A percentile compares a stretch with the other conserved stretches of the same genome.
Evolutionary conservation across 352 stramenopile species (phyloP).

Genomic region (Pythium sukuiense): DNA sequence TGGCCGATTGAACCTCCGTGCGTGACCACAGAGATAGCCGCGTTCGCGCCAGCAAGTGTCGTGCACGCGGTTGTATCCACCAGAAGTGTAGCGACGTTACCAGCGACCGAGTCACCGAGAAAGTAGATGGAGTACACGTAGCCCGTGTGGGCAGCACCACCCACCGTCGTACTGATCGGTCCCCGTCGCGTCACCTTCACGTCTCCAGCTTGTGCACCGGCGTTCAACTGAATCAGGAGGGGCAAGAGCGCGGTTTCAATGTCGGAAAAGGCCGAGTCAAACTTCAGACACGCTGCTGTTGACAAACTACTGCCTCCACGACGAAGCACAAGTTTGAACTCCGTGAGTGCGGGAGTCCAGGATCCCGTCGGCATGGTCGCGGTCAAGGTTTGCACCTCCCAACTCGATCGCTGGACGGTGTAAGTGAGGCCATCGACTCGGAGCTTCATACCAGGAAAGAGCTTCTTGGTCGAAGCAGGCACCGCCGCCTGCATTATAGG

Average conservation of each 20-base stretch:
- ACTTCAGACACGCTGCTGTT: conserved; percentile 37
- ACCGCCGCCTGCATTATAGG: conserved; percentile 40
- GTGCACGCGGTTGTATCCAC: conserved; percentile 30
- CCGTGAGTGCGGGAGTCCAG: conserved; percentile 29
- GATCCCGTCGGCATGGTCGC: conserved; percentile 35
- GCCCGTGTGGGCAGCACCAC: conserved; percentile 37
- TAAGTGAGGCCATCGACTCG: conserved; percentile 90
- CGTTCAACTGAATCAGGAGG: conserved; percentile 29
- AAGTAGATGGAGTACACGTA: conserved; percentile 96
- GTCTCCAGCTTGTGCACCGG: conserved; percentile 28
- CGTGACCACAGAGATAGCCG: conserved; percentile 44
- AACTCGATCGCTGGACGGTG: conserved; percentile 81
- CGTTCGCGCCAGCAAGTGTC: conserved; percentile 28
- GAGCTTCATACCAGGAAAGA: conserved; percentile 84
- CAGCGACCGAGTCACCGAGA: conserved; percentile 69
- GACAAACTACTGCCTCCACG: conserved; percentile 34
- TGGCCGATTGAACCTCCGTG: conserved; percentile 82
- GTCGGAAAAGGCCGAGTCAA: conserved; percentile 31
- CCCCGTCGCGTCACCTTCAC: conserved; percentile 60
- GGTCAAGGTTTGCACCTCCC: conserved; percentile 87
- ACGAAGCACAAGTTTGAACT: conserved; percentile 48
- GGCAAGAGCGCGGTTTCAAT: conserved; percentile 33
- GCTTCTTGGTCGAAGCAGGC: conserved; percentile 39
- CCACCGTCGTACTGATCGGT: conserved; percentile 22
- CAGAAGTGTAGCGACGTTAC: conserved; percentile 70